These are phyloP conservation scores for Friedmanniomyces simplex DNA, from an alignment of 495 filamentous ascomycete species.

Conservation along the genomic window DNA sequence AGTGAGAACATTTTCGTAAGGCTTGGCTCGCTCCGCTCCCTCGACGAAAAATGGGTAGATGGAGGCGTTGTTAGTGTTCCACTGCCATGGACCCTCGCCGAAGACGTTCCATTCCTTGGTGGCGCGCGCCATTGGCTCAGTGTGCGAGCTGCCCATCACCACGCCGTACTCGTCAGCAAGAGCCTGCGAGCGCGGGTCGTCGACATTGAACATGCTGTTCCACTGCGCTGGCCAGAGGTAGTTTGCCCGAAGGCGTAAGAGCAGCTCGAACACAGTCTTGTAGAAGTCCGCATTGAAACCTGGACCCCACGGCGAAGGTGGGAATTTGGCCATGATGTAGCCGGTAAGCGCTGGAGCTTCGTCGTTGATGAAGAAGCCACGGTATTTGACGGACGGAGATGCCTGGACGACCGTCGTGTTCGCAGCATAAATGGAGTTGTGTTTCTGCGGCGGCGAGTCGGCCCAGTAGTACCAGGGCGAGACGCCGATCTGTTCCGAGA, in stretches of 20 bases:
- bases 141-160: conserved; percentile 61
- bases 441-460: conserved; percentile 49
- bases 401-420: conserved; percentile 45
- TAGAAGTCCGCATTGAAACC: conserved; percentile 58
- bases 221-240: conserved; percentile 68
- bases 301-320: conserved; percentile 41
- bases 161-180: conserved; percentile 63
- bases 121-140: conserved; percentile 62
- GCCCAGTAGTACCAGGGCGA: conserved; percentile 72
- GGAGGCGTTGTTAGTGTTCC: conserved; percentile 53
- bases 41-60: conserved; percentile 58
- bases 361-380: conserved; percentile 72
- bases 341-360: conserved; percentile 62
- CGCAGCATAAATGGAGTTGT: conserved; percentile 46
- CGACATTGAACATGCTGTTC: conserved; percentile 59
- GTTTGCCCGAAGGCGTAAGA: conserved; percentile 59
- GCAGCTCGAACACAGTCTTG: conserved; percentile 57
- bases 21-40: conserved; percentile 53
- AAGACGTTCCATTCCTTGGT: conserved; percentile 59
- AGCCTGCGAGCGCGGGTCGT: conserved; percentile 56
- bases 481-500: conserved; percentile 68
- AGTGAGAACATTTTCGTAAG: conserved; percentile 55
- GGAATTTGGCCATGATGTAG: conserved; percentile 50
- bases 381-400: conserved; percentile 59
- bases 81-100: conserved; percentile 51